Base-by-base conservation (phyloP, 495 filamentous ascomycete species). In the Tetracladium setigerum region DNA sequence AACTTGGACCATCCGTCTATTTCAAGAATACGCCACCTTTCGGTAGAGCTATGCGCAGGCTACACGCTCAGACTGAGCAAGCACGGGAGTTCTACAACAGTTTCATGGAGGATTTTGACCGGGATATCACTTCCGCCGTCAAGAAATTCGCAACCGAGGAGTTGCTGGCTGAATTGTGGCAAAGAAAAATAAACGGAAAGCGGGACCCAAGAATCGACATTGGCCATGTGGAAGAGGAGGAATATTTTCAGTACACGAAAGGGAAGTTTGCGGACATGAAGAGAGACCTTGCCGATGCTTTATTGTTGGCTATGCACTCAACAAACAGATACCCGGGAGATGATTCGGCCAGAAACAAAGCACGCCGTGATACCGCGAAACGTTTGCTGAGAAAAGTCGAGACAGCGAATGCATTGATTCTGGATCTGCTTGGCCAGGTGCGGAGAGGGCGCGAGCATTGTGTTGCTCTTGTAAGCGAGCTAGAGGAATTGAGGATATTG, bases 121-220 rank as follows among this genome's bases (percentile, higher is more conserved):
- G 31, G 2, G 61, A 66, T 33, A 53, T 62, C 30, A 27, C 22
- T 27, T 18, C 32, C 3, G 18, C 14, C 1, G 55, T 65, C 38
- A 59, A 46, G 33, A 46, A 56, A 30, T 68, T 64, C 43, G 52
- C 49, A 18, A 38, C 45, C 9, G 34, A 30, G 10, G 49, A 56
- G 37, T 41, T 61, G 22, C 50, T 67, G 18, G 53, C 52, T 17
- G 38, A 54, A n/a, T 50, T 66, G 10, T 68, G 63, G 63, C 46
- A 47, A 32, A 47, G 49, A 35, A 68, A 51, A 45, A 56, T 60
- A 7, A 43, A 48, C 15, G 39, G 56, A 17, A 49, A 57, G 27
- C 37, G 37, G 43, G 47, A 52, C 33, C 38, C 41, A 24, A n/a
- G n/a, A n/a, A n/a, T n/a, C n/a, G 57, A 40, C 39, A 47, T 44